Percentiles rank a stretch among this genome's conserved stretches.
These are phyloP conservation scores for Gossypium laxum DNA, from an alignment of 441 rosid genomes.

Conservation along the genomic window DNA sequence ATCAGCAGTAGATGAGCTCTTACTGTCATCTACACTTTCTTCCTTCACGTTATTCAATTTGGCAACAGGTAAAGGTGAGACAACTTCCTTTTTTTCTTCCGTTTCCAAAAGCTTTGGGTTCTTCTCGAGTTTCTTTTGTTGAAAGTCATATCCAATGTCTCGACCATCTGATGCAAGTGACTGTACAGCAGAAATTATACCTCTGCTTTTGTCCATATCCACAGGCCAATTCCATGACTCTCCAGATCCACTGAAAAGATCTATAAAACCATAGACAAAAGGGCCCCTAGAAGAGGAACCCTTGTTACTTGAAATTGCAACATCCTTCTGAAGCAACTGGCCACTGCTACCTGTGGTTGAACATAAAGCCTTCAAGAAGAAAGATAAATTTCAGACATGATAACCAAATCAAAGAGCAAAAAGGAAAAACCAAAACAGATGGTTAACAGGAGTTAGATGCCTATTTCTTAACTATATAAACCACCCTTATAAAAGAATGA, in stretches of 20 bases:
- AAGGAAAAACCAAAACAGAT: not conserved
- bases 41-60: slow-evolving; percentile 47
- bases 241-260: slow-evolving; percentile 77
- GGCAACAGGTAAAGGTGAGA: slow-evolving; percentile 27
- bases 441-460: not conserved
- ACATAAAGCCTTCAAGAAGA: slow-evolving; percentile 34
- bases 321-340: slow-evolving; percentile 35
- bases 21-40: slow-evolving; percentile 47
- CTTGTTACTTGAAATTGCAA: slow-evolving; percentile 37
- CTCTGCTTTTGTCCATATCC: slow-evolving; percentile 54
- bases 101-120: slow-evolving; percentile 31
- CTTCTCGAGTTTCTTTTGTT: slow-evolving; percentile 35
- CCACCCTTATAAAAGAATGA: slow-evolving; percentile 4
- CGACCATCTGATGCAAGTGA: slow-evolving; percentile 35
- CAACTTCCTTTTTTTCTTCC: slow-evolving; percentile 40
- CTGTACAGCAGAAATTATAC: slow-evolving; percentile 33
- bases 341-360: slow-evolving; percentile 30
- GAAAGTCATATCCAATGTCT: slow-evolving; percentile 29
- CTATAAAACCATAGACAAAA: slow-evolving; percentile 77
- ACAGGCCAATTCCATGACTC: slow-evolving; percentile 75
- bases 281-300: slow-evolving; percentile 41
- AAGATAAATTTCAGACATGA: slow-evolving; percentile 15
- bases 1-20: slow-evolving; percentile 38
- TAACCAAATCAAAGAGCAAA: slow-evolving; percentile 5
- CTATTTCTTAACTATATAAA: not conserved